Evolutionary conservation across 345 rosid genomes (phyloP).

Genomic region (Stellera chamaejasme): DNA sequence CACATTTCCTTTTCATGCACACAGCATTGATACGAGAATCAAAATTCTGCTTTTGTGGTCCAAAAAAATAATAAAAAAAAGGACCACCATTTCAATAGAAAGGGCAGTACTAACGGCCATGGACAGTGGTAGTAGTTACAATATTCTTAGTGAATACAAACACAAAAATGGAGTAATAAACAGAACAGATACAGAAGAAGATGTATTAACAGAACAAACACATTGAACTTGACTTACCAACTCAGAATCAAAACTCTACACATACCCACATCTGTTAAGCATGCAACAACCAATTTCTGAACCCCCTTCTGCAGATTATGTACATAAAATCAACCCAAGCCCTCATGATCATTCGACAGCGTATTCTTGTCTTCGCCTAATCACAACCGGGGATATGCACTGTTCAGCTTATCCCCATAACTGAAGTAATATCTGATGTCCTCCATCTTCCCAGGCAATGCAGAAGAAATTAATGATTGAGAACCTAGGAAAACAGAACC

Average conservation of each 20-base stretch:
- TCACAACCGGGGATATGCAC: background rate
- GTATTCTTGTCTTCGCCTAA: slow-evolving; percentile 12
- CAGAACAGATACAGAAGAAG: no score
- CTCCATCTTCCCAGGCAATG: slow-evolving; percentile 7
- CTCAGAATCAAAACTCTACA: background rate
- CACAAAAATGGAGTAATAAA: no score
- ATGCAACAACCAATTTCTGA: slow-evolving; percentile 7
- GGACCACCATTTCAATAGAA: no score
- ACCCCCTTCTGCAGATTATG: slow-evolving; percentile 13
- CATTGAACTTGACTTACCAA: background rate
- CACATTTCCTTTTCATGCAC: no score
- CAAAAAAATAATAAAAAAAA: no score
- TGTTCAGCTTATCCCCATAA: slow-evolving; percentile 4
- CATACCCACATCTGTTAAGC: slow-evolving; percentile 7
- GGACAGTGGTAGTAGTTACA: no score
- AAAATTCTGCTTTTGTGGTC: no score
- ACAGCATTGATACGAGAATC: no score
- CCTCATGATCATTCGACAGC: slow-evolving; percentile 7
- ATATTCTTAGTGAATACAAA: no score
- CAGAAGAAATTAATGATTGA: slow-evolving; percentile 8
- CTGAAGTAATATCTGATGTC: slow-evolving; percentile 4
- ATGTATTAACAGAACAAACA: no score
- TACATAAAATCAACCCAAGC: slow-evolving; percentile 21
- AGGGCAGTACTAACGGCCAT: no score
- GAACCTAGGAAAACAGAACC: slow-evolving; percentile 5